Evolutionary conservation across 768 basidiomycete genomes (phyloP), one percentile per base, ranked within the genome.

Genomic region (Lentinula boryana): DNA sequence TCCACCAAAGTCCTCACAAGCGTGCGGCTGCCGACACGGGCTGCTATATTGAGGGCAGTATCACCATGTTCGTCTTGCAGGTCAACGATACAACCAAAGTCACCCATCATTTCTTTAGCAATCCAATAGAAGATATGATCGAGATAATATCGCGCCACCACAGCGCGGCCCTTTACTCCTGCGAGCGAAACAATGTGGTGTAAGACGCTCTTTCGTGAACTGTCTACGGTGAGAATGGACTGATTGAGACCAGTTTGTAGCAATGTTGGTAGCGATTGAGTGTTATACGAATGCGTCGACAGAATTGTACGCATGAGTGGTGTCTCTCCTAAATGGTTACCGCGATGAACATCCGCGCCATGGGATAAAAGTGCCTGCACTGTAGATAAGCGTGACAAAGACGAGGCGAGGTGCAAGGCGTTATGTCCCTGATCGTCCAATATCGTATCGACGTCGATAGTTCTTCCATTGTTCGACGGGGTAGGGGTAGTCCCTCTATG

Each of bases 391-490:
- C 91, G 83, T 0, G 87, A 91, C 54, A 98, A 79, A 48, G 94
- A 91, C 5, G 94, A 87, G 1, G 97, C 95, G 63, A 98, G 82
- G 70, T 99, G 97, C 13, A 99, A 79, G 9, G 95, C 89, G 0
- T 95, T 93, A 71, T 99, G 97, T 0, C 93, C 93, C 67, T 94
- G 89, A 64, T 97, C 93, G 67, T 99, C 97, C 44, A 99, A 82
- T 44, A 96, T 80, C n/a, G 83, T 79, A 69, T 98, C 55, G 52
- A 93, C 75, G 61, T 95, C 92, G 40, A 79, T 64, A n/a, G 67
- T 48, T 46, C 31, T 68, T 68, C 38, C 38, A 69, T 53, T 73
- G 23, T 40, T 73, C 68, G 56, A 69, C 70, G 57, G 79, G 70
- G 71, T 64, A 12, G 74, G 72, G 23, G 55, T 56, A 46, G 78